Evolutionary conservation across 495 filamentous ascomycete genomes (phyloP).

Genomic region (Amphirosellinia nigrospora): DNA sequence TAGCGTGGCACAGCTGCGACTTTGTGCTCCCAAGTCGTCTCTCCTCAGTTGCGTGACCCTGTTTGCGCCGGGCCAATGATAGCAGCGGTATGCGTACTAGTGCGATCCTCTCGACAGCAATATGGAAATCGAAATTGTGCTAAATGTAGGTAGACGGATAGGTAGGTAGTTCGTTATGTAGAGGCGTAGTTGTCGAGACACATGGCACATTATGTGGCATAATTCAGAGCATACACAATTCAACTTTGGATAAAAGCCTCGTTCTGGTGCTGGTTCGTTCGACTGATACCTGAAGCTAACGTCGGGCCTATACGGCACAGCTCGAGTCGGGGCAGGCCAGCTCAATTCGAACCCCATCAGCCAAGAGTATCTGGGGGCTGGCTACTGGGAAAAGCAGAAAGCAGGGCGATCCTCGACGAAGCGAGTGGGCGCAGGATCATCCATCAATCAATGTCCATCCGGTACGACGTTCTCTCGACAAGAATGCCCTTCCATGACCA

Average conservation of each 20-base stretch:
- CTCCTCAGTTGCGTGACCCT: not conserved
- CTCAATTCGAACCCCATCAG: conserved; percentile 4
- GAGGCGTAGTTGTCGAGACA: not conserved
- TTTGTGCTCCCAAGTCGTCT: not conserved
- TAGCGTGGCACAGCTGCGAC: not conserved
- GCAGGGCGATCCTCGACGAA: conserved; percentile 26
- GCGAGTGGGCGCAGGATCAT: conserved; percentile 28
- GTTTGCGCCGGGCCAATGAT: not conserved
- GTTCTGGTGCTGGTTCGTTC: not conserved
- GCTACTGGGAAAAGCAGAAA: conserved; percentile 14
- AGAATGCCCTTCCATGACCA: not conserved
- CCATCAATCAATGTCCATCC: conserved; percentile 25
- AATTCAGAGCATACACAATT: not conserved
- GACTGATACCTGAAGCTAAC: not conserved
- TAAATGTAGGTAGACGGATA: too few species aligned
- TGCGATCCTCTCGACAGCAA: not conserved
- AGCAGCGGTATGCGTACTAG: not conserved
- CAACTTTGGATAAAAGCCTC: not conserved
- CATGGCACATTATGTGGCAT: conserved; percentile 15
- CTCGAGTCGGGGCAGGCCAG: not conserved
- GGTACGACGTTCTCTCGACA: conserved; percentile 28
- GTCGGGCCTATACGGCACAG: not conserved
- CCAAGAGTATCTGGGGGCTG: conserved; percentile 10
- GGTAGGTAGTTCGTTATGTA: not conserved
- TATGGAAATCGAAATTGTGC: too few species aligned